Evolutionary conservation across 163 green algal species (phyloP), one percentile per base, ranked within the genome.

Genomic region (Picocystis sp.): DNA sequence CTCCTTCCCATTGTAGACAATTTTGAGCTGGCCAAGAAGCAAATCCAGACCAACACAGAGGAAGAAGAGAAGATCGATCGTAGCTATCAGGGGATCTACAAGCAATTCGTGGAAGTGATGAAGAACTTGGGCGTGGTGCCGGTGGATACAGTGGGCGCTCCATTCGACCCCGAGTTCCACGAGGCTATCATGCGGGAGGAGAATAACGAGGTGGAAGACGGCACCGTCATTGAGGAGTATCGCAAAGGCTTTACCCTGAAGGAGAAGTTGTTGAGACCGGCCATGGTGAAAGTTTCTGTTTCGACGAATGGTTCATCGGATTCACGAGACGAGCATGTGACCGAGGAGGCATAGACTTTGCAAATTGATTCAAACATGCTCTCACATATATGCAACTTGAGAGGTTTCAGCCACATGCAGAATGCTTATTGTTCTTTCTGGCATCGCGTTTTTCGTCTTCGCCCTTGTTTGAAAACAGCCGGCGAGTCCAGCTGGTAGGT

Each of bases 161-260:
- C 70, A 24, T 94, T 94, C 65, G 83, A 94, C 72, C 85, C 85
- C 12, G 67, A 82, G 45, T 55, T 92, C 38, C 86, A 95, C 45
- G 88, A 97, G 12, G 89, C 82, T 17, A 93, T 98, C 61, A 92
- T 94, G 82, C 72, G 79, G 11, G 87, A 95, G 66, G 66, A 76
- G 9, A 86, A 63, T 45, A 70, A 76, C 41, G 77, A 91, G 2
- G 65, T 90, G 17, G 62, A 77, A 6, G 89, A 98, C 44, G 80
- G 80, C 52, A 83, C 77, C 0, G 80, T 98, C 45, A 64, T 95
- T 17, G 55, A 88, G 64, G 89, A 96, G 64, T 96, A 97, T 74
- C 66, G 89, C 21, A 87, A 84, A 63, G 89, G 89, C 45, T 98
- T 94, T 74, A 61, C 55, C 21, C 69, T 93, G n/a, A 77, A 75